phyloP scores from a whole-genome alignment of 2,329 filamentous ascomycete species.

The Elsinoe australis region DNA sequence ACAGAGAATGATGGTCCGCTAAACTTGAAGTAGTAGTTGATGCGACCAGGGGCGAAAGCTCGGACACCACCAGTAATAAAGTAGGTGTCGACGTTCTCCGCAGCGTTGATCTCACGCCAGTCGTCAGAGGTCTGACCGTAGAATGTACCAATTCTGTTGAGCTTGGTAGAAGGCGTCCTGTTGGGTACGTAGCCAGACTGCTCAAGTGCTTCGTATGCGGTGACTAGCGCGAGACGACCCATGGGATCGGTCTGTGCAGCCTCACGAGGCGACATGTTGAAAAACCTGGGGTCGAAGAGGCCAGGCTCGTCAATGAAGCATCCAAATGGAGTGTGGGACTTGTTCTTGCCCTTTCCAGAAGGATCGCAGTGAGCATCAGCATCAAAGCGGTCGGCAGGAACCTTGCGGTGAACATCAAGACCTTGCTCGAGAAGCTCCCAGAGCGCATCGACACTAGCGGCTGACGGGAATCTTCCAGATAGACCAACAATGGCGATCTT shows the following conservation, averaged over 20 bases:
- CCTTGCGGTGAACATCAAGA: slow-evolving; percentile 61
- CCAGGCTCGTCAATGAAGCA: slow-evolving; percentile 70
- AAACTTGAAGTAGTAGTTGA: slow-evolving; percentile 73
- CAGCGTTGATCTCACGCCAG: slow-evolving; percentile 67
- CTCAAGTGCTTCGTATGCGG: slow-evolving; percentile 74
- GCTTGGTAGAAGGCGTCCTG: slow-evolving; percentile 58
- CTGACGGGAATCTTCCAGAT: slow-evolving; percentile 68
- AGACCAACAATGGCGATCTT: slow-evolving; percentile 83
- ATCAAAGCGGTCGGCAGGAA: slow-evolving; percentile 66
- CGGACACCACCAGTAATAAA: slow-evolving; percentile 57
- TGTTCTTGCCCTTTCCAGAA: slow-evolving; percentile 66
- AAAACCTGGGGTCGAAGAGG: slow-evolving; percentile 73
- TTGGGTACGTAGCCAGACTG: slow-evolving; percentile 72
- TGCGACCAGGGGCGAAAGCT: slow-evolving; percentile 55
- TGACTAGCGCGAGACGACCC: slow-evolving; percentile 67
- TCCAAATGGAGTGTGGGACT: slow-evolving; percentile 66
- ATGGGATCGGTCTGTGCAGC: slow-evolving; percentile 74
- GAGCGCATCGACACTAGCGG: slow-evolving; percentile 61
- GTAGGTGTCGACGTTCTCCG: slow-evolving; percentile 63
- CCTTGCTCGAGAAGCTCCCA: slow-evolving; percentile 71
- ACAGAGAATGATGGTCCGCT: slow-evolving; percentile 63
- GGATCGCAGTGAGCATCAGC: slow-evolving; percentile 63
- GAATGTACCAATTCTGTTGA: slow-evolving; percentile 61
- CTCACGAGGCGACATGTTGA: slow-evolving; percentile 79
- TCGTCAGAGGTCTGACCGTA: slow-evolving; percentile 71